phyloP scores from a whole-genome alignment of 2,329 filamentous ascomycete species.

The Lachnellula cervina region DNA sequence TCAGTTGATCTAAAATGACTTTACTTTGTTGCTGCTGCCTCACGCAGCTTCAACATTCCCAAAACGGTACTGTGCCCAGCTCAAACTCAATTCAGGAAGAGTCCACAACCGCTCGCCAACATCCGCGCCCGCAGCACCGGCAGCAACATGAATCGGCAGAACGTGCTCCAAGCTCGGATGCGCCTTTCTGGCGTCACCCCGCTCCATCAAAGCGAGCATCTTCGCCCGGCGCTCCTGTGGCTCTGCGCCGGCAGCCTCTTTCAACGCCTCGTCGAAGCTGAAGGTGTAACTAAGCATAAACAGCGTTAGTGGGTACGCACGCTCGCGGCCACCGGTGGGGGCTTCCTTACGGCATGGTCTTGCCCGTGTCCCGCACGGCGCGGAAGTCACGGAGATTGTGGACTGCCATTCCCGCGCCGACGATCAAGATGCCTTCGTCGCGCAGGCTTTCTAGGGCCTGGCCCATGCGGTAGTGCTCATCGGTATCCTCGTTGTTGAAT shows the following conservation, averaged over 20 bases:
- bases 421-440: slow-evolving; percentile 62
- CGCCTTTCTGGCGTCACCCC: slow-evolving; percentile 51
- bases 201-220: slow-evolving; percentile 41
- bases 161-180: slow-evolving; percentile 60
- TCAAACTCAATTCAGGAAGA: slow-evolving; percentile 45
- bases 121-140: slow-evolving; percentile 49
- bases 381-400: slow-evolving; percentile 59
- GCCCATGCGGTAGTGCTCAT: slow-evolving; percentile 62
- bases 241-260: slow-evolving; percentile 39
- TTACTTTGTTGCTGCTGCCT: no score
- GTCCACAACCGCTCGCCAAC: slow-evolving; percentile 41
- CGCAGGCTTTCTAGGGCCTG: slow-evolving; percentile 59
- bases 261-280: slow-evolving; percentile 57
- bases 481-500: slow-evolving; percentile 58
- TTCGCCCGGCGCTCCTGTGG: slow-evolving; percentile 24
- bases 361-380: slow-evolving; percentile 39
- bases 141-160: slow-evolving; percentile 52
- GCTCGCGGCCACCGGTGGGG: no score
- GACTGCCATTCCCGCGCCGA: slow-evolving; percentile 71
- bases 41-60: neutral
- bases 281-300: slow-evolving; percentile 15
- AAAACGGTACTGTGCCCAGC: slow-evolving; percentile 52
- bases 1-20: no score
- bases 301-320: slow-evolving; percentile 10
- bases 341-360: slow-evolving; percentile 55